Base-by-base conservation (phyloP, 345 rosid species). In the Theobroma cacao region DNA sequence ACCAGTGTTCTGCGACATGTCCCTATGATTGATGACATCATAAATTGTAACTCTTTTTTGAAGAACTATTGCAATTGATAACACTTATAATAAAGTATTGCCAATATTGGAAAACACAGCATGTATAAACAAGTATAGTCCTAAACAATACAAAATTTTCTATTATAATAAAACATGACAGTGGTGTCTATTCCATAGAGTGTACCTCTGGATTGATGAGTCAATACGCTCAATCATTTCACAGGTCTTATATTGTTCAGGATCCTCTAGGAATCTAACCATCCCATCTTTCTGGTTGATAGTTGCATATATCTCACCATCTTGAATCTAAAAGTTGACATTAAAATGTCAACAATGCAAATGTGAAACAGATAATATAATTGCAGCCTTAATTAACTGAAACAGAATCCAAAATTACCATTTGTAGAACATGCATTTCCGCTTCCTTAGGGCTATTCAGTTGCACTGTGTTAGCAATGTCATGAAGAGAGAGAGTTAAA, bases 281-380 rank as follows among this genome's bases (percentile, higher is more conserved):
- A 97, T 97, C 47, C 99, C 99, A 79, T 97, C 98, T 86, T 91
- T 94, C 88, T 94, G 99, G 90, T 97, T 93, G 83, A 97, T 97
- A 69, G 91, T 86, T 31, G 99, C 99, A 86, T 88, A 90, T 85
- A 97, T 97, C 88, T 94, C 93, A 83, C 98, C 98, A 87, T 97
- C 94, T 88, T 93, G 93, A 76, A 97, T 97, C 98, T 93, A 81
- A 82, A 79, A 62, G 78, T 79, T 52, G 22, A 74, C 14, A 52
- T 43, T 31, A 78, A 77, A 26, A 28, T 40, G 59, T 82, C 52
- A 79, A 30, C 45, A 33, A 53, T 20, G 40, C 5, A 50, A 52
- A 28, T 18, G 17, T 15, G 61, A 31, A 13, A 48, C 8, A 62
- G 17, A 38, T 62, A 59, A 56, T 17, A 26, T 28, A 2, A 63